Evolutionary conservation across 179 eudicot genomes (phyloP).

Genomic region (Pouteria campechiana): DNA sequence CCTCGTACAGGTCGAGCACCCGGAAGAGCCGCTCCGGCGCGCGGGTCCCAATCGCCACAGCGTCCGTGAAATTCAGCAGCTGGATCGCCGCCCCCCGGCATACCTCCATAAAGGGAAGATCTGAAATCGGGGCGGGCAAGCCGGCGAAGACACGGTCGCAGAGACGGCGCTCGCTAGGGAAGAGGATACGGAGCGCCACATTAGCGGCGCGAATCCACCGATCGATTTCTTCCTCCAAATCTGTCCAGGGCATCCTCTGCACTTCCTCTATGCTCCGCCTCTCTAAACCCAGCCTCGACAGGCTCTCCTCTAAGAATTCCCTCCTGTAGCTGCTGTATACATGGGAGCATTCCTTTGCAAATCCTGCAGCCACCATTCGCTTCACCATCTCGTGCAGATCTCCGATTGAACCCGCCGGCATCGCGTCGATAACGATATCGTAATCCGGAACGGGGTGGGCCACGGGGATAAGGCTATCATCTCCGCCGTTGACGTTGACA

Average conservation of each 20-base stretch:
- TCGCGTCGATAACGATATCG: slow-evolving; percentile 60
- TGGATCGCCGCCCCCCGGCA: slow-evolving; percentile 67
- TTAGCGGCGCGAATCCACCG: slow-evolving; percentile 64
- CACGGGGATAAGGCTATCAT: slow-evolving; percentile 39
- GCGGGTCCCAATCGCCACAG: slow-evolving; percentile 62
- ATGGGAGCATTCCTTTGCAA: slow-evolving; percentile 63
- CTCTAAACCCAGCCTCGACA: slow-evolving; percentile 69
- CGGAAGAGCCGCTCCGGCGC: slow-evolving; percentile 81
- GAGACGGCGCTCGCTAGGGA: slow-evolving; percentile 77
- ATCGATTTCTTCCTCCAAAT: slow-evolving; percentile 76
- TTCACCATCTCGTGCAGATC: slow-evolving; percentile 67
- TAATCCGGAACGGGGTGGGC: slow-evolving; percentile 62
- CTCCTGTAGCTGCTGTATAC: slow-evolving; percentile 60
- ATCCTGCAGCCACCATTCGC: slow-evolving; percentile 71
- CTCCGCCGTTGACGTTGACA: slow-evolving; percentile 13
- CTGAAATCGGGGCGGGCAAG: slow-evolving; percentile 35
- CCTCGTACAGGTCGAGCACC: slow-evolving; percentile 74
- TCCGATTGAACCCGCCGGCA: slow-evolving; percentile 53
- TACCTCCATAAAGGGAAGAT: slow-evolving; percentile 89
- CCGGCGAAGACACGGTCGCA: slow-evolving; percentile 79
- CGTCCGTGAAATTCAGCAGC: slow-evolving; percentile 74
- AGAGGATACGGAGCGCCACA: slow-evolving; percentile 57
- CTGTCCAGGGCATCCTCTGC: slow-evolving; percentile 69
- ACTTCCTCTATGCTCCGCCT: slow-evolving; percentile 63
- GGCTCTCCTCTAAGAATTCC: slow-evolving; percentile 74